Evolutionary conservation across 176 grass and related monocot genomes (phyloP).

Genomic region (Lolium rigidum): DNA sequence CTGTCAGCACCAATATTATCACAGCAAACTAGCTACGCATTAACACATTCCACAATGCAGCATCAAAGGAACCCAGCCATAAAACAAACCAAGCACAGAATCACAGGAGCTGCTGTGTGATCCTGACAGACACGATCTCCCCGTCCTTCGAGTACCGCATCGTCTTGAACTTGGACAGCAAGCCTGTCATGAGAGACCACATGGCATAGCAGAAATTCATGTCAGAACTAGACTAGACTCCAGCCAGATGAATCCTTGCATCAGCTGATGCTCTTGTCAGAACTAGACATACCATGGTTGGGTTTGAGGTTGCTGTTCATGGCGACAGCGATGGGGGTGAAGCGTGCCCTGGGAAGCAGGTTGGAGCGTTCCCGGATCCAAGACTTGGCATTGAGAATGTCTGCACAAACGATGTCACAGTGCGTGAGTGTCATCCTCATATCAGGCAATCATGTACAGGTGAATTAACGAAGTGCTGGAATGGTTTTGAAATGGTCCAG

Average conservation of each 20-base stretch:
- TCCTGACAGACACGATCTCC: constrained; percentile 78
- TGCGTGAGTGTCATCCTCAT: not conserved
- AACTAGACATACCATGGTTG: constrained; percentile 70
- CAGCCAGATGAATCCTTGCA: not conserved
- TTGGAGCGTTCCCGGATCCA: constrained; percentile 56
- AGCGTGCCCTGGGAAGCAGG: constrained; percentile 52
- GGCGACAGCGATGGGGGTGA: constrained; percentile 53
- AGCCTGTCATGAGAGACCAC: constrained; percentile 43
- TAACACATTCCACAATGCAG: constrained; percentile 40
- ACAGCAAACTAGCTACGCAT: constrained; percentile 30
- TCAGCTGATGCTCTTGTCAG: not conserved
- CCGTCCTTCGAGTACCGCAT: constrained; percentile 62
- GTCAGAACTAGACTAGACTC: constrained; percentile 26
- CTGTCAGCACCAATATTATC: constrained; percentile 20
- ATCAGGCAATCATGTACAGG: not conserved
- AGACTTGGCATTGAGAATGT: constrained; percentile 46
- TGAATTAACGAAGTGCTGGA: not conserved
- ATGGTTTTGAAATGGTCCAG: constrained; percentile 24
- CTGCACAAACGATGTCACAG: constrained; percentile 30
- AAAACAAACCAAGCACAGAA: constrained; percentile 35
- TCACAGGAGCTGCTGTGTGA: constrained; percentile 76
- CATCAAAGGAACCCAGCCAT: constrained; percentile 15
- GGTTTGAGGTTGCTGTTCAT: constrained; percentile 76
- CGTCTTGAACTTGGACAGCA: constrained; percentile 64
- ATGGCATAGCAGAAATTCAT: not conserved